Evolutionary conservation across 306 rosid genomes (phyloP).

Genomic region (Lablab purpureus): DNA sequence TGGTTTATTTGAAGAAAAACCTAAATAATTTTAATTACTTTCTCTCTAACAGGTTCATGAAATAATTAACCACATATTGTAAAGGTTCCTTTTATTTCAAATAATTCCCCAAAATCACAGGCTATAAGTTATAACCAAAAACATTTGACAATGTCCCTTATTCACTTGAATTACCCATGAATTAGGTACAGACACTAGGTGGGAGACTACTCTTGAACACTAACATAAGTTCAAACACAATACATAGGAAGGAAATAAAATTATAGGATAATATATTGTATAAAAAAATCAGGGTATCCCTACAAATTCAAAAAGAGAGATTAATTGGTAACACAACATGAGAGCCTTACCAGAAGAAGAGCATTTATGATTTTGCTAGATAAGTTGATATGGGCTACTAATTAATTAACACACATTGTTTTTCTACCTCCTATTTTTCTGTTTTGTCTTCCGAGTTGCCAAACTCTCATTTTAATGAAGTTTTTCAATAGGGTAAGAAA

Average conservation of each 20-base stretch:
- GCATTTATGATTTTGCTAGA: slow-evolving; percentile 74
- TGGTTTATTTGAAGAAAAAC: slow-evolving; percentile 19
- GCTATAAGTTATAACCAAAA: slow-evolving; percentile 29
- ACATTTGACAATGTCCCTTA: neutral
- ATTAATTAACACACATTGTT: no score
- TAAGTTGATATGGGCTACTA: no score
- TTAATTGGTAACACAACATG: neutral
- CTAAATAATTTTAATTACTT: neutral
- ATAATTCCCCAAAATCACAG: slow-evolving; percentile 30
- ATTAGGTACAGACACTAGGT: neutral
- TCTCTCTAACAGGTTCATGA: neutral
- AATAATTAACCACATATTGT: neutral
- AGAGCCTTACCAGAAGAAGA: slow-evolving; percentile 71
- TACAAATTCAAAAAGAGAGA: slow-evolving; percentile 26
- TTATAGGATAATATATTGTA: neutral
- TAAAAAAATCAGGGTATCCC: slow-evolving; percentile 27
- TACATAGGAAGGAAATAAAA: neutral
- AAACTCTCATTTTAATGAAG: no score
- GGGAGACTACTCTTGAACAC: slow-evolving; percentile 11
- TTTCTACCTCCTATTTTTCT: no score
- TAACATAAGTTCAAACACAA: neutral
- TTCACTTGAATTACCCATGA: slow-evolving; percentile 28
- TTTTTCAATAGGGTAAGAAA: no score
- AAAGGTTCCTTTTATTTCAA: slow-evolving; percentile 5
- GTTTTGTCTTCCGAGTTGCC: no score